phyloP scores from a whole-genome alignment of 2,329 filamentous ascomycete species.

The Cladophialophora yegresii region DNA sequence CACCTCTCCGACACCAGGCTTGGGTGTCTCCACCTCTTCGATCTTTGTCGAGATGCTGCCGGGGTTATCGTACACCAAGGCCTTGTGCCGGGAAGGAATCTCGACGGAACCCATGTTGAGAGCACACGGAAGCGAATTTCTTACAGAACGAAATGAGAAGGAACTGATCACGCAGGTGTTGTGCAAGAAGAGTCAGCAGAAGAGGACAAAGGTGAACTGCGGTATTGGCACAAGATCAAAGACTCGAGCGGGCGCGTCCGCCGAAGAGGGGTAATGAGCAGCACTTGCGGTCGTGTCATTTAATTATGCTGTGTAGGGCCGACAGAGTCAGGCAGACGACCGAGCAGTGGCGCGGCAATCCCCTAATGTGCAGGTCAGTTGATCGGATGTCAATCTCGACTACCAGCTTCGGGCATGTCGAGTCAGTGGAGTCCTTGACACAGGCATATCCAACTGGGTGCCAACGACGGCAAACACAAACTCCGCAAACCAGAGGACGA shows the following conservation, averaged over 20 bases:
- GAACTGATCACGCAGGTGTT: neutral
- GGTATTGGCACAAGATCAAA: conserved; percentile 6
- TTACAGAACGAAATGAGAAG: conserved; percentile 1
- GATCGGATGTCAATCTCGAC: neutral
- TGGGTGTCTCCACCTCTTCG: conserved; percentile 64
- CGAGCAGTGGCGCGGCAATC: neutral
- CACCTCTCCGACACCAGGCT: conserved; percentile 64
- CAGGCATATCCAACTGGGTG: too few relatives aligned
- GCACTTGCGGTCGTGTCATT: neutral
- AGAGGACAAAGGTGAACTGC: neutral
- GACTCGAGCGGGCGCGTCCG: conserved; percentile 10
- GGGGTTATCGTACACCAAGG: conserved; percentile 65
- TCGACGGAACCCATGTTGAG: conserved; percentile 43
- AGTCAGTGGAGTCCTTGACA: neutral
- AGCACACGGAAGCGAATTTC: neutral
- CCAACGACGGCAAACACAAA: neutral
- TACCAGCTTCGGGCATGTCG: neutral
- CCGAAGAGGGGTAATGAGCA: conserved; percentile 5
- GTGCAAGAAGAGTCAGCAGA: neutral
- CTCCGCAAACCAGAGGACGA: conserved; percentile 4
- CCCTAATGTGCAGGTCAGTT: neutral
- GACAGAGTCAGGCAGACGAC: neutral
- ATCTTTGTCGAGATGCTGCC: conserved; percentile 66
- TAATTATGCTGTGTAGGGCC: neutral
- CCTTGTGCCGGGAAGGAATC: conserved; percentile 63